Conservation (phyloP, 257 asterid genomes). For the Cynanchum wilfordii region DNA sequence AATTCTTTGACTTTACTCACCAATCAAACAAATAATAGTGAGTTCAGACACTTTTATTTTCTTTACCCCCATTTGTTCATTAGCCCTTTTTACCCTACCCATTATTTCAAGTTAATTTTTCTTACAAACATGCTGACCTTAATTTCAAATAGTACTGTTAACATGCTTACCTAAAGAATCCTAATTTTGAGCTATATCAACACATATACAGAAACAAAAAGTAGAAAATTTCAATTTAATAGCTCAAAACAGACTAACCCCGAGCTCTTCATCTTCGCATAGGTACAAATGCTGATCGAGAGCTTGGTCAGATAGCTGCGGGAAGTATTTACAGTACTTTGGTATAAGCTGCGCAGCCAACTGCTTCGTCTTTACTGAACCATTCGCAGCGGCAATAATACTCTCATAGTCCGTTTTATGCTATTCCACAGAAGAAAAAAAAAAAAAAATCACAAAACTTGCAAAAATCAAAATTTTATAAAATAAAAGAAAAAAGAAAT, state of each 20-base stretch:
- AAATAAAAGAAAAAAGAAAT: neutral
- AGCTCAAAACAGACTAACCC: slow-evolving; percentile 38
- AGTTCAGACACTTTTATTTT: neutral
- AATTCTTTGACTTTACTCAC: neutral
- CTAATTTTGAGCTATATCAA: neutral
- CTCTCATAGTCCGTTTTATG: slow-evolving; percentile 67
- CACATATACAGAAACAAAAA: neutral
- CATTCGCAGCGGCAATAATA: slow-evolving; percentile 73
- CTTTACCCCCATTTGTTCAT: neutral
- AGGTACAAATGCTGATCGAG: slow-evolving; percentile 71
- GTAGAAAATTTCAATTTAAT: neutral
- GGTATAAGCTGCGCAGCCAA: slow-evolving; percentile 91
- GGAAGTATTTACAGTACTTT: slow-evolving; percentile 75
- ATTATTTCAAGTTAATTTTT: neutral
- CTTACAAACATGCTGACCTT: neutral
- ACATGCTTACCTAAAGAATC: neutral
- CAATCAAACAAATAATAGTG: neutral
- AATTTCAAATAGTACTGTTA: neutral
- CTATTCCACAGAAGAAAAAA: slow-evolving; percentile 31
- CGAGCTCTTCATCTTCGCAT: slow-evolving; percentile 85
- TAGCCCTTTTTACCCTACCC: neutral
- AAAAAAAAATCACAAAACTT: neutral
- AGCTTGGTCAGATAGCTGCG: slow-evolving; percentile 71
- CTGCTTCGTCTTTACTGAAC: slow-evolving; percentile 87
- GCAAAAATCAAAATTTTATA: neutral